Conservation (phyloP, 148 eudicot species). For the Chenopodium formosanum region DNA sequence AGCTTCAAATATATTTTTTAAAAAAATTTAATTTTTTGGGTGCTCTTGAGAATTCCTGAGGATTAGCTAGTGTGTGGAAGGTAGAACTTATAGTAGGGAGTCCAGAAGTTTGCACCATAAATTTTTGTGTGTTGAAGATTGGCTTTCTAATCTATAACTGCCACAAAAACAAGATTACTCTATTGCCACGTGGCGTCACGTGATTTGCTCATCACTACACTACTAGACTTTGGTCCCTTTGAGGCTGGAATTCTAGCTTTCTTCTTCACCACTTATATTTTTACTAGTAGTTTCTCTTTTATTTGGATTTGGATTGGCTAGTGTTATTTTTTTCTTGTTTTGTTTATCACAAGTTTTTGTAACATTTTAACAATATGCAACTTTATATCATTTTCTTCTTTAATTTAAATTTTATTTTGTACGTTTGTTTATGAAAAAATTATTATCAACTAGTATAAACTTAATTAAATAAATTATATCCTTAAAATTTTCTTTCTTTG, state of each 20-base stretch:
- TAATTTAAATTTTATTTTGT: neutral
- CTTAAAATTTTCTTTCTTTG: constrained; percentile 3
- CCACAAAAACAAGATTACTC: constrained; percentile 83
- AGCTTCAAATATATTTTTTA: neutral
- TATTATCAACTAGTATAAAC: too few species aligned
- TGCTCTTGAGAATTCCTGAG: neutral
- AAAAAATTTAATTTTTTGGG: neutral
- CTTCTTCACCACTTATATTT: constrained; percentile 56
- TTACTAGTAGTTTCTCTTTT: neutral
- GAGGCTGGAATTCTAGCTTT: constrained; percentile 43
- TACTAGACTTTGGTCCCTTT: constrained; percentile 19
- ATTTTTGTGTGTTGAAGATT: constrained; percentile 38
- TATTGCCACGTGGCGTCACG: constrained; percentile 54
- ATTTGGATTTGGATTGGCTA: constrained; percentile 3
- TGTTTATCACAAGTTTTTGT: neutral
- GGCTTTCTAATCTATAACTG: constrained; percentile 35
- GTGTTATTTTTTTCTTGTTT: constrained; percentile 1
- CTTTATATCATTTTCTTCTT: neutral
- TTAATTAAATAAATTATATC: neutral
- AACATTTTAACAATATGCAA: neutral
- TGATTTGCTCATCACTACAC: constrained; percentile 19
- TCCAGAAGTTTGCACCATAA: constrained; percentile 35
- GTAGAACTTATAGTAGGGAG: constrained; percentile 21
- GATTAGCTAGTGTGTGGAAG: neutral
- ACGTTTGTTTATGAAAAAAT: neutral